Base-by-base conservation (phyloP, 306 rosid genomes). In the Cicer bijugum region DNA sequence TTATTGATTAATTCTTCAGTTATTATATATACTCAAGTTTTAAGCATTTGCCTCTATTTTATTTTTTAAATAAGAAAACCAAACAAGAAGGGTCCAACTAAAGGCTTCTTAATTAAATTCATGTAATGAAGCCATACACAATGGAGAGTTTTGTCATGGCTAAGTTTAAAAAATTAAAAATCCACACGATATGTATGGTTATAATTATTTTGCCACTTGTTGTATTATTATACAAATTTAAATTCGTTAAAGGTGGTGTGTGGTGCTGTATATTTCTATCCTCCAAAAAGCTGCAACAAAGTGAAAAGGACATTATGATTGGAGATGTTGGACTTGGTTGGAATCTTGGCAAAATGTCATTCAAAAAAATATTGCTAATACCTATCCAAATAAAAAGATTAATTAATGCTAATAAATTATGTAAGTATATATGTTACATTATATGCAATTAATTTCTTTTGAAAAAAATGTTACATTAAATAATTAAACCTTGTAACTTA, bases 271-370 rank as follows among this genome's bases (percentile, higher is more conserved):
- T 79, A 73, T 80, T 68, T 80, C 33, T 57, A 58, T 86, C 81
- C 75, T 71, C 80, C 75, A 65, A 84, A 86, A 88, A 66, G 92
- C 89, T 85, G 89, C 88, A 68, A 48, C 87, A 75, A 71, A 78
- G 76, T 64, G 68, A 56, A 70, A 45, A 83, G 51, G 84, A 73
- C 85, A 75, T 12, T 45, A 86, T 86, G 80, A 89, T 82, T 85
- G 84, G 81, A 71, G 77, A 66, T 78, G 85, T 84, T 84, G 35
- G 35, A 28, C 35, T 28, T 28, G 85, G 90, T 78, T 75, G 82
- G 79, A 65, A 71, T 73, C 76, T 69, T 55, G 38, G 64, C 79
- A 78, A 57, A 57, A 74, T 77, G 46, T 47, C 69, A 69, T 74
- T 67, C 55, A 69, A 62, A 35, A 47, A 70, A 72, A 28, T 3